Conservation (phyloP, 495 filamentous ascomycete genomes). For the Xylaria curta region DNA sequence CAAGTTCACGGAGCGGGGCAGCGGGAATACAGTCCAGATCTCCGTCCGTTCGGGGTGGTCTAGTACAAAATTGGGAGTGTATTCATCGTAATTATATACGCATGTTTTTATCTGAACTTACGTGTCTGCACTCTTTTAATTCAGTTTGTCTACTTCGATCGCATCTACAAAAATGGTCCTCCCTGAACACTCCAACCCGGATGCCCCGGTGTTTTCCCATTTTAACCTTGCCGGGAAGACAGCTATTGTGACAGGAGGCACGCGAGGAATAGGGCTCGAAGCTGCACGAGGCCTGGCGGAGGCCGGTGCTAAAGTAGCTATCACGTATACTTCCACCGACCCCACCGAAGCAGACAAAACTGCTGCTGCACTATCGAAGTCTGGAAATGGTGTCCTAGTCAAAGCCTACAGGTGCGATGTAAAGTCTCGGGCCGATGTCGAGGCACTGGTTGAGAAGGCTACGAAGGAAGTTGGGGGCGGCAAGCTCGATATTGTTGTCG, state of each 20-base stretch:
- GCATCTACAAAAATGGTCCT: conserved; percentile 32
- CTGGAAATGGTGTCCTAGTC: conserved; percentile 31
- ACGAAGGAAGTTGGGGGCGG: conserved; percentile 31
- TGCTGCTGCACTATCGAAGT: conserved; percentile 30
- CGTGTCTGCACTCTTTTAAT: neutral
- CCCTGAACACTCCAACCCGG: conserved; percentile 34
- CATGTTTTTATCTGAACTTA: neutral
- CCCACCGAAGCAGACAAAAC: conserved; percentile 32
- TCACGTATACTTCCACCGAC: conserved; percentile 42
- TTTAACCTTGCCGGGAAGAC: conserved; percentile 53
- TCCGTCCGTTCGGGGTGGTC: neutral
- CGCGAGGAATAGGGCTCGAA: conserved; percentile 50
- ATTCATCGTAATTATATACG: neutral
- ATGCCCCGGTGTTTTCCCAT: conserved; percentile 37
- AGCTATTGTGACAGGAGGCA: conserved; percentile 52
- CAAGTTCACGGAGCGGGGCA: neutral
- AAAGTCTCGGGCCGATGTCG: conserved; percentile 30
- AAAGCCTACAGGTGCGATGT: conserved; percentile 38
- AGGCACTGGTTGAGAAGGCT: conserved; percentile 28
- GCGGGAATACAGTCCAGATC: neutral
- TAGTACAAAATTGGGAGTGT: neutral
- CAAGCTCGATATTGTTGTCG: conserved; percentile 41
- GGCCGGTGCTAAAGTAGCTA: conserved; percentile 48
- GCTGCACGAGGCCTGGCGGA: conserved; percentile 45
- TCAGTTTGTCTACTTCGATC: neutral